These are phyloP conservation scores for Anisogramma anomala DNA, from an alignment of 2,329 filamentous ascomycete species.

Conservation along the genomic window DNA sequence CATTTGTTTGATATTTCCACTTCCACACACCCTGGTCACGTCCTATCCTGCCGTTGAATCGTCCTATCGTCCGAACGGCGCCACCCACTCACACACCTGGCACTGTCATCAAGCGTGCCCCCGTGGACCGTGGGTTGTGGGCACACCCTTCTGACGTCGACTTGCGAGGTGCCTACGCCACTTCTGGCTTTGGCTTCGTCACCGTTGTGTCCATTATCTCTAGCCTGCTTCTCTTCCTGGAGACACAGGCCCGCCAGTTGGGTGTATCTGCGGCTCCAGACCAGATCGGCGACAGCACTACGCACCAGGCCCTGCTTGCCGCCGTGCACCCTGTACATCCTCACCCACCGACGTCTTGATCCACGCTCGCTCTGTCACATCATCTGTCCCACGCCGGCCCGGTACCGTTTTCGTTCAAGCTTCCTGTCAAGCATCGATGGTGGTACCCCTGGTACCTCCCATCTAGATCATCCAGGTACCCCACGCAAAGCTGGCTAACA, in stretches of 20 bases:
- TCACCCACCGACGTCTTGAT: conserved; percentile 6
- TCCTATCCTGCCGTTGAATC: conserved; percentile 4
- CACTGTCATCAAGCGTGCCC: background rate
- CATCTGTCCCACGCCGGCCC: conserved; percentile 12
- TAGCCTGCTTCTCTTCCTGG: conserved; percentile 2
- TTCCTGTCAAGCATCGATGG: conserved; percentile 5
- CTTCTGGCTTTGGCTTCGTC: background rate
- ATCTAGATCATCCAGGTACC: conserved; percentile 9
- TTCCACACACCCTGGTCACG: conserved; percentile 11
- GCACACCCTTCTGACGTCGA: conserved; percentile 2
- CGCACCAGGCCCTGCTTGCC: conserved; percentile 8
- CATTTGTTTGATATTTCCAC: conserved; percentile 12
- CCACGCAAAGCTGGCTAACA: conserved; percentile 9
- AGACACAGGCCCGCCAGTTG: conserved; percentile 5
- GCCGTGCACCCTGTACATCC: conserved; percentile 10
- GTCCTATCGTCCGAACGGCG: background rate
- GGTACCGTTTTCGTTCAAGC: conserved; percentile 12
- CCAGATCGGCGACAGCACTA: conserved; percentile 5
- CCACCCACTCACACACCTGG: conserved; percentile 1
- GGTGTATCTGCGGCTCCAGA: conserved; percentile 6
- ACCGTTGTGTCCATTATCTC: background rate
- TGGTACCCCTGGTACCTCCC: conserved; percentile 12
- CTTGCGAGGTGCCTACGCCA: conserved; percentile 6
- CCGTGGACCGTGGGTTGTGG: background rate
- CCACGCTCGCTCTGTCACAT: conserved; percentile 13